Base-by-base conservation (phyloP, 768 basidiomycete species). In the Pholiota microspora region DNA sequence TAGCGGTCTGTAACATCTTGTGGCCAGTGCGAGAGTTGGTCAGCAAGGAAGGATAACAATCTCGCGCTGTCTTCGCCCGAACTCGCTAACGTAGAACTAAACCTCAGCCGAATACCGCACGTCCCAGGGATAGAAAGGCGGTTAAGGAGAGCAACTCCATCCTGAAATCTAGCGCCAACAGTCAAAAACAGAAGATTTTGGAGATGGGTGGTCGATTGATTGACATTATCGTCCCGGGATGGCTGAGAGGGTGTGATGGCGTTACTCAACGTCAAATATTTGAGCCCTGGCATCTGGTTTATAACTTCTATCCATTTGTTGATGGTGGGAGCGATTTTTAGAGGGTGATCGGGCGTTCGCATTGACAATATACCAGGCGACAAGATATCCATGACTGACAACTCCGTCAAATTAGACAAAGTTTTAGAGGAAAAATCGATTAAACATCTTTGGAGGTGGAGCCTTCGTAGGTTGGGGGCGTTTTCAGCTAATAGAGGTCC, bases 401-500 rank as follows among this genome's bases (percentile, higher is more conserved):
- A 34, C 28, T 61, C 59, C 18, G 66, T 67, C 38, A 67, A 49
- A 23, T 67, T 62, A 24, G 49, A 46, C n/a, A 67, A 62, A 4
- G 50, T 58, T 6, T 49, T 24, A 2, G 64, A 64, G 4, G 63
- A 60, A 45, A 65, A 64, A 28, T 65, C 55, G 31, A 64, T 42
- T 23, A 67, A 58, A 53, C 66, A 67, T 45, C 62, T 59, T 28
- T 63, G 61, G 18, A 67, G 50, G 34, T 62, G 64, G 16, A 66
- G 44, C 32, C 48, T 47, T 31, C 60, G 56, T 34, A 67, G 51
- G 21, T 40, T 51, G 16, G 64, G 66, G 2, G 66, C 66, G 21
- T 57, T 34, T 7, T 57, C 54, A 6, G 60, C 50, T 40, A 67
- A 66, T 8, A 67, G 57, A 15, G 60, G 52, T 12, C 56, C 63